Evolutionary conservation across 2,329 filamentous ascomycete genomes (phyloP), one percentile per base, ranked within the genome.

Genomic region (Pseudogymnoascus sp.): DNA sequence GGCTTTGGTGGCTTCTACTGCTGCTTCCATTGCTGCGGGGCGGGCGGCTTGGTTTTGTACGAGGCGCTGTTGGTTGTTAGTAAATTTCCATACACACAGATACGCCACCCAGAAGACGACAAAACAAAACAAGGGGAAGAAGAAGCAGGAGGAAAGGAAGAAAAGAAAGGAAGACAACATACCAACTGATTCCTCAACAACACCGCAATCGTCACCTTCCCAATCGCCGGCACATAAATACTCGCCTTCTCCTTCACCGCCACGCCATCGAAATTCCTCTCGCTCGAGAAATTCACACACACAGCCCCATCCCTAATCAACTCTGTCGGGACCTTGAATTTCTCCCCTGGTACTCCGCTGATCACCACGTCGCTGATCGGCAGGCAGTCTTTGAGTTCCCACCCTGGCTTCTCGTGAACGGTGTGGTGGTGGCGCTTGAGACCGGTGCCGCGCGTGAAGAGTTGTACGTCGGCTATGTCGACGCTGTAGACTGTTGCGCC

Each of bases 211-310:
- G 95, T 99, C 58, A 97, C 93, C 80, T 97, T 99, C 69, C 95
- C 95, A 68, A 97, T 96, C 0, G 93, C 95, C 1, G 95, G 95
- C 16, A 97, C 93, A 71, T 97, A 99, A 71, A 99, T 96, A 4
- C 91, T 92, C 1, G 95, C 95, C 79, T 93, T 96, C 75, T 97
- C 90, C 78, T 96, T 97, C 68, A 97, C 87, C 58, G 90, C 89
- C 0, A 89, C 87, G 1, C 82, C 83, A 65, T 88, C 88, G 76
- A 97, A 97, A 78, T 99, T 97, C 80, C 93, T 91, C 76, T 90
- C 91, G 60, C 91, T 96, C 6, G 92, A 96, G 75, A 99, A 97
- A 78, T 99, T 99, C 79, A 99, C 93, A 81, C 95, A 99, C n/a
- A 96, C 91, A 31, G 91, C 93, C 58, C 95, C 95, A 63, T 96